Conservation (phyloP, 2,329 filamentous ascomycete species). For the Fusarium buharicum region DNA sequence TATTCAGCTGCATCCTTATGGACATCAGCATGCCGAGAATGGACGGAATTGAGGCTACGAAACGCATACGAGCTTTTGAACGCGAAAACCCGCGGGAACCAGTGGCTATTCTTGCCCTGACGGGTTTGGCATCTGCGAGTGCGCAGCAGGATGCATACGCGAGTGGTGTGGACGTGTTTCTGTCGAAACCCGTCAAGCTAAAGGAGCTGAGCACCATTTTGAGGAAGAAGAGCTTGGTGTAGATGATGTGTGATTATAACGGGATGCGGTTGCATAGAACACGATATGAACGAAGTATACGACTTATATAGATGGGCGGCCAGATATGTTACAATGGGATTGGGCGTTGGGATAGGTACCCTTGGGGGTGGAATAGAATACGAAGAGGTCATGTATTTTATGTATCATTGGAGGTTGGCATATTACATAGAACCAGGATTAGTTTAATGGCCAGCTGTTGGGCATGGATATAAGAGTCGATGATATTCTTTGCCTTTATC, state of each 20-base stretch:
- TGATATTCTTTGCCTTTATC: too few species aligned
- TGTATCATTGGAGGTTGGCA: background rate
- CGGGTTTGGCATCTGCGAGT: conserved; percentile 60
- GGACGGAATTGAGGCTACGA: conserved; percentile 61
- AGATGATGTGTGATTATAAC: background rate
- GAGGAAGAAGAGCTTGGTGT: conserved; percentile 17
- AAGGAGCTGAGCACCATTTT: conserved; percentile 50
- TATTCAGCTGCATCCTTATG: conserved; percentile 52
- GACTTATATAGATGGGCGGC: conserved; percentile 1
- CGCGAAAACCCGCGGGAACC: conserved; percentile 53
- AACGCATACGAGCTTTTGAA: conserved; percentile 61
- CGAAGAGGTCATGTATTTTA: background rate
- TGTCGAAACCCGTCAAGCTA: conserved; percentile 63
- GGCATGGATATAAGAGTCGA: too few species aligned
- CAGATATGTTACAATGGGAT: background rate
- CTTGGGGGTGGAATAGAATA: background rate
- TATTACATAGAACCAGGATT: background rate
- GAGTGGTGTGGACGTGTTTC: conserved; percentile 63
- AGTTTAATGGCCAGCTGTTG: background rate
- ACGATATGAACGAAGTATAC: conserved; percentile 6
- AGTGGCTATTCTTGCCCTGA: conserved; percentile 62
- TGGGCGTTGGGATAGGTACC: background rate
- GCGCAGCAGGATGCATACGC: conserved; percentile 64
- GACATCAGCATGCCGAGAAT: conserved; percentile 69
- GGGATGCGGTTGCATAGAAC: background rate